Evolutionary conservation across 2,329 filamentous ascomycete species (phyloP).

Genomic region (Trichoderma sp.): DNA sequence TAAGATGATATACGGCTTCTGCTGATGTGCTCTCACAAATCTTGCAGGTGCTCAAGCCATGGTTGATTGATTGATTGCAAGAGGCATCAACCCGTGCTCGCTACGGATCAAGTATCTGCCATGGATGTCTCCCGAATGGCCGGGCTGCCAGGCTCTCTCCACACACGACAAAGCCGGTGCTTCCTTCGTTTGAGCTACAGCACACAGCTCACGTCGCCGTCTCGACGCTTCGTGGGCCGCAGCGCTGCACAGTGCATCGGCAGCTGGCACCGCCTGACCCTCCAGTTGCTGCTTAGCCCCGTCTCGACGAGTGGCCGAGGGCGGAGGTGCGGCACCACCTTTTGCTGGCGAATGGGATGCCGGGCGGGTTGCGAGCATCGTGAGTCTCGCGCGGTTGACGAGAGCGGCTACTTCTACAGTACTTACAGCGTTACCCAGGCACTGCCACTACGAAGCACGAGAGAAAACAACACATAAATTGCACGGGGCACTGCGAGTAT

Average conservation of each 20-base stretch:
- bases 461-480: not conserved
- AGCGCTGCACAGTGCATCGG: constrained; percentile 24
- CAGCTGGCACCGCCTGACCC: constrained; percentile 23
- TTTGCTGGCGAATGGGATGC: constrained; percentile 6
- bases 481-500: not conserved
- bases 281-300: constrained; percentile 15
- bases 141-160: constrained; percentile 1
- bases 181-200: constrained; percentile 1
- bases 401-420: not conserved
- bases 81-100: not conserved
- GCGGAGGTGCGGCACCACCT: constrained; percentile 22
- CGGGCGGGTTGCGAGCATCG: not conserved
- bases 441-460: not conserved
- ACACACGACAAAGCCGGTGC: not conserved
- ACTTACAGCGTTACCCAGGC: not conserved
- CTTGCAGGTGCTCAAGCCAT: not conserved
- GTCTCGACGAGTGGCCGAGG: constrained; percentile 7
- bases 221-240: not conserved
- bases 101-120: not conserved
- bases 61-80: not conserved
- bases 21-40: not conserved
- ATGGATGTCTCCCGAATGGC: constrained; percentile 12
- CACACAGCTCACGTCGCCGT: not conserved
- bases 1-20: not conserved
- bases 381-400: not conserved